Percentiles rank a stretch among this genome's conserved stretches.
Evolutionary conservation across 495 filamentous ascomycete species (phyloP).

Genomic region (Umbilicaria muhlenbergii): DNA sequence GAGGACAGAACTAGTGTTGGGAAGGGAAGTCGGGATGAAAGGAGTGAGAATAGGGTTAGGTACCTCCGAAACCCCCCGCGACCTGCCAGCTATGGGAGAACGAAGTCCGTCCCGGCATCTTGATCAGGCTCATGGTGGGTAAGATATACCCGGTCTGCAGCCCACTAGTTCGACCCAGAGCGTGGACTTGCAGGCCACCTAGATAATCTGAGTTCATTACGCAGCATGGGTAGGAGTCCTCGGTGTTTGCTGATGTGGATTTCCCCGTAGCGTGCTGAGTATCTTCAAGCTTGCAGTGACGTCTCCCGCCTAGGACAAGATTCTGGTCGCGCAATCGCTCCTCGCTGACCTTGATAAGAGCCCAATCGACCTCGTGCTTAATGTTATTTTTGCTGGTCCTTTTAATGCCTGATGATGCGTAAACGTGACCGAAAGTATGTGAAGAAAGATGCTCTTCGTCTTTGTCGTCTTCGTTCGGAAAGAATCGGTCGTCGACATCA

Average conservation of each 20-base stretch:
- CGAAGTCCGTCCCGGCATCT: slow-evolving; percentile 64
- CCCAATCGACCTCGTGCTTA: slow-evolving; percentile 92
- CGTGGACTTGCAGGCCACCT: slow-evolving; percentile 63
- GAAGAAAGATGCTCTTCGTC: slow-evolving; percentile 62
- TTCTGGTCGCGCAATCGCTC: slow-evolving; percentile 58
- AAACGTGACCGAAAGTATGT: slow-evolving; percentile 64
- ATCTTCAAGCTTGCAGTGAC: slow-evolving; percentile 12
- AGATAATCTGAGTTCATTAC: slow-evolving; percentile 30
- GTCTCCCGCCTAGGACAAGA: slow-evolving; percentile 34
- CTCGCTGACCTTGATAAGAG: slow-evolving; percentile 65
- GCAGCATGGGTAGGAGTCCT: slow-evolving; percentile 15
- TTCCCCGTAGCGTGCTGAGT: not conserved
- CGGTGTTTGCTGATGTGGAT: not conserved
- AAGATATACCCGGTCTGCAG: slow-evolving; percentile 63
- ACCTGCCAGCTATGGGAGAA: slow-evolving; percentile 74
- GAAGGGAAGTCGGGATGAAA: slow-evolving; percentile 7
- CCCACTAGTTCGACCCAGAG: slow-evolving; percentile 80
- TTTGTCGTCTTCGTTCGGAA: slow-evolving; percentile 41
- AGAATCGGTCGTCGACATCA: slow-evolving; percentile 70
- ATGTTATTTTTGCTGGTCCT: slow-evolving; percentile 48
- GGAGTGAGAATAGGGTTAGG: slow-evolving; percentile 8
- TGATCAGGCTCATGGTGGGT: slow-evolving; percentile 60
- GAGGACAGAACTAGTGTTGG: not conserved
- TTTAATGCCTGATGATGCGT: slow-evolving; percentile 77
- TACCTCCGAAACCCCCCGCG: slow-evolving; percentile 51